phyloP scores from a whole-genome alignment of 495 filamentous ascomycete species.

The Aspergillus affinis region DNA sequence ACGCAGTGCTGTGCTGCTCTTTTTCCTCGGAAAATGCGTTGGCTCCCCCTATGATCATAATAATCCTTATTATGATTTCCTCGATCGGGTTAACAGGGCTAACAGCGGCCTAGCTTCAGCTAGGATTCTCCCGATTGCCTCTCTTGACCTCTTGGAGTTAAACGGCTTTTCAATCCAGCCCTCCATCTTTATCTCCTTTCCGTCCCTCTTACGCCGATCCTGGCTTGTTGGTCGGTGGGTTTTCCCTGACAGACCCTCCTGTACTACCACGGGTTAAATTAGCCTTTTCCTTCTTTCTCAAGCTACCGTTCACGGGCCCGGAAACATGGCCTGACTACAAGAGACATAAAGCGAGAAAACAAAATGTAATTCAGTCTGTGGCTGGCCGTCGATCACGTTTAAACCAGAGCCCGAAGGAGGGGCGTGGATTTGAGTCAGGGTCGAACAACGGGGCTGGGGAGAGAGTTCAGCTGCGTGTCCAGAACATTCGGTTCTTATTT shows the following conservation, averaged over 20 bases:
- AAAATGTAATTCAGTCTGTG: not conserved
- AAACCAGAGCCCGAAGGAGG: not conserved
- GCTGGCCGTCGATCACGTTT: conserved; percentile 7
- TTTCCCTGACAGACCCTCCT: not conserved
- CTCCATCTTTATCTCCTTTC: not conserved
- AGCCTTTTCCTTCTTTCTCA: not conserved
- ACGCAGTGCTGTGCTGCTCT: not conserved
- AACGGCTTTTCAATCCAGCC: not conserved
- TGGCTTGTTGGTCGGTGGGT: not conserved
- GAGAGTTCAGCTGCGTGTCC: conserved; percentile 6
- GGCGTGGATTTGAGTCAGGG: not conserved
- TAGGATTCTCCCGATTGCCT: not conserved
- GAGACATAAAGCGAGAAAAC: not conserved
- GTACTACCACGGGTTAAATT: not conserved
- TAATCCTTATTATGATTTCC: no score
- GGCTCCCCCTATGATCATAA: no score
- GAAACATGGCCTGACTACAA: not conserved
- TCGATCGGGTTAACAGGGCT: not conserved
- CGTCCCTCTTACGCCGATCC: not conserved
- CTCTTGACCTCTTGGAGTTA: not conserved
- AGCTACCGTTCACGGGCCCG: not conserved
- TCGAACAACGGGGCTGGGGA: not conserved
- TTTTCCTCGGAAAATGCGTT: not conserved
- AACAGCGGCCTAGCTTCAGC: not conserved
- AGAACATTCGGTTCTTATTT: conserved; percentile 25